Base-by-base conservation (phyloP, 2,329 filamentous ascomycete species). In the Periconia digitata region DNA sequence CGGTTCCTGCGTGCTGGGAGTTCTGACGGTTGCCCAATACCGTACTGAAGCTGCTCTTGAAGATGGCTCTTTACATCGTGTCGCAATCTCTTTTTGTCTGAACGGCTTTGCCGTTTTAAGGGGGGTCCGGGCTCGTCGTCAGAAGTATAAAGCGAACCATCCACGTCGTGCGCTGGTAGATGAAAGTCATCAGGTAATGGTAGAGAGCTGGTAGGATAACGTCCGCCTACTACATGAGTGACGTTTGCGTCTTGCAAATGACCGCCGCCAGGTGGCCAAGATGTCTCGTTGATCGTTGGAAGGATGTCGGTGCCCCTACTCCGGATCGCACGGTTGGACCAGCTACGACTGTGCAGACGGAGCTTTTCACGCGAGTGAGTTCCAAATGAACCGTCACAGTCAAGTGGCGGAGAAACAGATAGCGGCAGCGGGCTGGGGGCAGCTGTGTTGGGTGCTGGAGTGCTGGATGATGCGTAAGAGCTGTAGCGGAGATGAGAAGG, bases 191-290 rank as follows among this genome's bases (percentile, higher is more conserved):
- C 57, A 10, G 76, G 76, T 37, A 75, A 72, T 16, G 69, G 72
- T 24, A 78, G 63, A 40, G 71, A 71, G 43, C 73, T 75, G 8
- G 73, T 76, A 21, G 76, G 76, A 55, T 79, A 79, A 21, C 76
- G 74, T 48, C 79, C 76, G 35, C 76, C 76, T 22, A 71, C 70
- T 43, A 68, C 70, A 58, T 72, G 66, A 42, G 62, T 46, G 32
- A 60, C 56, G 47, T 66, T 63, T 22, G 55, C 53, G 47, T 45
- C 53, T 44, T 58, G 58, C 21, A 64, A n/a, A n/a, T n/a, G n/a
- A n/a, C n/a, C n/a, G n/a, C n/a, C 27, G 8, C 27, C 27, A 32
- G 27, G 5, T 15, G 27, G 27, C 27, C 27, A 32, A 10, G 27
- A 32, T 4, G 12, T 32, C 27, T 32, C 53, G 41, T 59, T 60